These are phyloP conservation scores for Cryphonectria nitschkei DNA, from an alignment of 2,329 filamentous ascomycete genomes.

Conservation along the genomic window DNA sequence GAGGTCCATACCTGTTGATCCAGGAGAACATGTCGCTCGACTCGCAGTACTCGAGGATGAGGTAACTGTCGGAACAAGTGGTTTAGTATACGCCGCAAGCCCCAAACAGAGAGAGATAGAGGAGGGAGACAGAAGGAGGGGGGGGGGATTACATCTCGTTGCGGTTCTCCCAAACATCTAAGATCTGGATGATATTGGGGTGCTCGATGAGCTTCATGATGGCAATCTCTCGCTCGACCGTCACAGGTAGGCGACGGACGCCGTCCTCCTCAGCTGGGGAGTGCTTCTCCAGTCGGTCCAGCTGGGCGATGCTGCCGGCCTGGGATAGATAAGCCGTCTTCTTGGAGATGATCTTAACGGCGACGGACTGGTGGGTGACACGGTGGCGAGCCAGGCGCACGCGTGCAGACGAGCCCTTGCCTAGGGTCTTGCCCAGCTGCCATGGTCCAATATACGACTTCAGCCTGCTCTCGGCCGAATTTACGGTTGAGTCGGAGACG, in stretches of 20 bases:
- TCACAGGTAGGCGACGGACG: slow-evolving; percentile 76
- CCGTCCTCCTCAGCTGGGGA: slow-evolving; percentile 60
- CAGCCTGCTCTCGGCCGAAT: slow-evolving; percentile 36
- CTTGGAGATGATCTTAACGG: slow-evolving; percentile 95
- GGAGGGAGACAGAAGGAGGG: no score
- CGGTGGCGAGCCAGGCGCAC: slow-evolving; percentile 85
- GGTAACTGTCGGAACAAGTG: slow-evolving; percentile 64
- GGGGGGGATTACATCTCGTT: slow-evolving; percentile 74
- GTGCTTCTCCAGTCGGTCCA: slow-evolving; percentile 73
- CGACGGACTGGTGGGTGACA: slow-evolving; percentile 77
- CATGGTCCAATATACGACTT: slow-evolving; percentile 90
- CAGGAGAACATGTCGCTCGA: slow-evolving; percentile 82
- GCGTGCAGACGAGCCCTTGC: slow-evolving; percentile 85
- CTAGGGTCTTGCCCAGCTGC: slow-evolving; percentile 87
- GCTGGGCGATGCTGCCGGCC: slow-evolving; percentile 80
- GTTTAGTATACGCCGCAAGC: slow-evolving; percentile 17
- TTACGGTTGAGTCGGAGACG: slow-evolving; percentile 41
- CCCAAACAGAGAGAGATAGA: no score
- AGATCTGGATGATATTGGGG: slow-evolving; percentile 89
- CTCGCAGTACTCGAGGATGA: slow-evolving; percentile 91
- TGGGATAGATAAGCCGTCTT: slow-evolving; percentile 78
- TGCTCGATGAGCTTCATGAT: slow-evolving; percentile 97
- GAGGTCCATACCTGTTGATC: slow-evolving; percentile 72
- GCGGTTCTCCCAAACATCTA: slow-evolving; percentile 97
- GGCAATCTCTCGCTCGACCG: slow-evolving; percentile 91